Evolutionary conservation across 1,139 yeast genomes (phyloP).

Genomic region (Taiozyma sp.): DNA sequence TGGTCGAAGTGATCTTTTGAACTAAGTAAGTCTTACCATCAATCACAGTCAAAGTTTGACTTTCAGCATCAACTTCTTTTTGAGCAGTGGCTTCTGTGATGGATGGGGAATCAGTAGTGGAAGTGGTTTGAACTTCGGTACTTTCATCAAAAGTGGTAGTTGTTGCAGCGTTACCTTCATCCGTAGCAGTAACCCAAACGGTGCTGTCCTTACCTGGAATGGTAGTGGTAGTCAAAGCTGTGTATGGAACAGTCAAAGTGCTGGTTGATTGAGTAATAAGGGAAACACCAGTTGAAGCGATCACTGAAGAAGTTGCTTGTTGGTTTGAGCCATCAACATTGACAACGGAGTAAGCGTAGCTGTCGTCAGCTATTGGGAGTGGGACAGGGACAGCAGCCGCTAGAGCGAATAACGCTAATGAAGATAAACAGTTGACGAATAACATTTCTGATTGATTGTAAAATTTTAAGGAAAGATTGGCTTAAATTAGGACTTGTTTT

Average conservation of each 20-base stretch:
- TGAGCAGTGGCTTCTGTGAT: conserved; percentile 3
- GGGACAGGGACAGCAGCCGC: conserved; percentile 21
- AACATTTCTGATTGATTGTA: conserved; percentile 11
- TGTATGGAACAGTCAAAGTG: conserved; percentile 17
- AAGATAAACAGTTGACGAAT: conserved; percentile 18
- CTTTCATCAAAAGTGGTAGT: conserved; percentile 2
- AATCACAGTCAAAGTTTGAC: conserved; percentile 20
- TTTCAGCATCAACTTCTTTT: conserved; percentile 5
- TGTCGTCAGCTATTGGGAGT: conserved; percentile 14
- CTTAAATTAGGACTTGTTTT: not conserved
- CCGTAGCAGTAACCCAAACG: conserved; percentile 22
- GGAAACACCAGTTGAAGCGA: conserved; percentile 14
- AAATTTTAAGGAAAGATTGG: not conserved
- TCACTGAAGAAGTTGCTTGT: conserved; percentile 17
- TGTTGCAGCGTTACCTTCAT: conserved; percentile 6
- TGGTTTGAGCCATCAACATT: conserved; percentile 24
- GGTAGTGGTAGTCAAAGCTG: conserved; percentile 18
- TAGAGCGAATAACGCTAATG: conserved; percentile 15
- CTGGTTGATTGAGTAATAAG: conserved; percentile 6
- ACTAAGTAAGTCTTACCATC: conserved; percentile 25
- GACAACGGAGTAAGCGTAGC: conserved; percentile 22
- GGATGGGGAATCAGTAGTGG: not conserved
- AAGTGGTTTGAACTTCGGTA: conserved; percentile 1
- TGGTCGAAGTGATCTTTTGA: conserved; percentile 19
- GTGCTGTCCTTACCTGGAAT: conserved; percentile 20